Base-by-base conservation (phyloP, 2,329 filamentous ascomycete species). In the Verticillium dahliae region DNA sequence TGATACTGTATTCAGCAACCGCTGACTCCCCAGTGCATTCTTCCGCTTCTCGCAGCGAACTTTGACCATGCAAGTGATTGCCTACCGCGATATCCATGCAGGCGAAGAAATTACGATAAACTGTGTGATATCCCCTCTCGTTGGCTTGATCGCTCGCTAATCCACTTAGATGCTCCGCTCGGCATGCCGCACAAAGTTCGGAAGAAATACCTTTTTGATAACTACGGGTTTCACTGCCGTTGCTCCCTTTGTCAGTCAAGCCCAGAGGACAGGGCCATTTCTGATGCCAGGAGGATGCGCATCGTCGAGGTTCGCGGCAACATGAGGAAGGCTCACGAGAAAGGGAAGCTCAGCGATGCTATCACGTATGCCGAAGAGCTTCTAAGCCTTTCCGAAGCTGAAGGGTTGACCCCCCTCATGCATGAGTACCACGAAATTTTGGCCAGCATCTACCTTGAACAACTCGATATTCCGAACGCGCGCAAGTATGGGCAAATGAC, bases 41-140 rank as follows among this genome's bases (percentile, higher is more conserved):
- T 71, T 66, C 59, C 69, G 70, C 7, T 72, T 74, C 61, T 71
- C 69, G 3, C 65, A 65, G 7, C 66, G 66, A 3, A 70, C 69
- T 1, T 59, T 74, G 34, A 66, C 68, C 2, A 69, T 73, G 67
- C 69, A 73, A 27, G 69, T 72, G 4, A 63, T 72, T 4, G 71
- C 72, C 1, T 71, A 71, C 39, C 65, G 68, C 5, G 71, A 75
- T 33, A 74, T 74, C 13, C 58, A 68, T 38, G 66, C 70, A 0
- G 70, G 69, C 7, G 72, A 75, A 54, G 73, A 75, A 54, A 67
- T 75, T 15, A 72, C 68, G 37, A 72, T 74, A 56, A 75, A 70
- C 66, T 75, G 73, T 71, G 65, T 60, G 69, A 31, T 5, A 31
- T 9, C 4, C 15, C 39, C 15, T 45, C 7, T 45, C 38, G 15